Evolutionary conservation across 208 protist genomes (phyloP).

Genomic region (Balamuthia mandrillaris): DNA sequence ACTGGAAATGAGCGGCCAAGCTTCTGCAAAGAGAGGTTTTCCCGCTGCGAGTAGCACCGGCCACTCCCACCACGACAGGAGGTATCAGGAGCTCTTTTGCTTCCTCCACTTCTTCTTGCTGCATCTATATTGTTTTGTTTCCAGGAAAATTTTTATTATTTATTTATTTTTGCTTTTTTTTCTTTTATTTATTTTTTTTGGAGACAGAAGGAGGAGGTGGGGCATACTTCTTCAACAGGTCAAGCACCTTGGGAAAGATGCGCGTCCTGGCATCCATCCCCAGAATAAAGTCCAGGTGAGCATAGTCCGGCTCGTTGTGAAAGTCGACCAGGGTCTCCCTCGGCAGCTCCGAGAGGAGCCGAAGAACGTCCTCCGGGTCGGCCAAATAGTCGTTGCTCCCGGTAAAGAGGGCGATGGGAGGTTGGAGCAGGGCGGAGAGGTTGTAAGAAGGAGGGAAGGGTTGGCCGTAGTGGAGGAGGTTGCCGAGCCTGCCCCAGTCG

Average conservation of each 20-base stretch:
- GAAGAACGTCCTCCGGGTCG: background rate
- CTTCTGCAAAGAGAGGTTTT: background rate
- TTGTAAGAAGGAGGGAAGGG: background rate
- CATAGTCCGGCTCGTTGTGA: conserved; percentile 7
- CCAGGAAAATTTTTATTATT: no score
- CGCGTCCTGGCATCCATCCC: background rate
- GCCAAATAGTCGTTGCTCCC: conserved; percentile 26
- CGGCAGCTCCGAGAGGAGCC: background rate
- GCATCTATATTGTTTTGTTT: no score
- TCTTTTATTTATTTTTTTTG: no score
- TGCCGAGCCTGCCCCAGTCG: conserved; percentile 9
- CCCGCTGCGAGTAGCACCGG: background rate
- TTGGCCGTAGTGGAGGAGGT: conserved; percentile 7
- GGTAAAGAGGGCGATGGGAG: conserved; percentile 23
- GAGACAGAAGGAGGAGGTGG: no score
- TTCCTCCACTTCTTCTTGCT: no score
- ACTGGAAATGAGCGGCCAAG: no score
- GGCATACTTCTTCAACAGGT: background rate
- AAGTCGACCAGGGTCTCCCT: background rate
- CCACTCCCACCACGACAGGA: background rate
- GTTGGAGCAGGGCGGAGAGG: background rate
- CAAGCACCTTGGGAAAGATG: background rate
- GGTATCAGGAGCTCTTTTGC: no score
- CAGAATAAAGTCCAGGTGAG: conserved; percentile 9
- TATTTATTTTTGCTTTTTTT: no score